These are phyloP conservation scores for Talaromyces stipitatus DNA, from an alignment of 495 filamentous ascomycete species.

Conservation along the genomic window DNA sequence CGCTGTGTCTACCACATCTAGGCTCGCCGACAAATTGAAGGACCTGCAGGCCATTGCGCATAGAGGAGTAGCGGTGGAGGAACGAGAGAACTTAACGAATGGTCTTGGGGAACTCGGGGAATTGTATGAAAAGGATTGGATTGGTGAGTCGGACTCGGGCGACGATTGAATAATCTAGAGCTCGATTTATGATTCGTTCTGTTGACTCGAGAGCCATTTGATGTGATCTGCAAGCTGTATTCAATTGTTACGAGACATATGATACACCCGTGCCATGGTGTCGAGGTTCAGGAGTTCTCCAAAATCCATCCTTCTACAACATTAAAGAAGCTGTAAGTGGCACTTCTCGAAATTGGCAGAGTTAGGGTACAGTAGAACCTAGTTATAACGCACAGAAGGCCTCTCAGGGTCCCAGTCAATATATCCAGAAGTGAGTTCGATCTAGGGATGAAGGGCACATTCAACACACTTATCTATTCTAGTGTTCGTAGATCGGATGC, in stretches of 20 bases:
- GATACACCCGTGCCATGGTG: background rate
- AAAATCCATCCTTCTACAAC: background rate
- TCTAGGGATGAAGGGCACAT: no score
- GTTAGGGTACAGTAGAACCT: no score
- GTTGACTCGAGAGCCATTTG: background rate
- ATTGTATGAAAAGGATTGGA: conserved; percentile 85
- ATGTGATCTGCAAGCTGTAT: background rate
- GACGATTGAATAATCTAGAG: conserved; percentile 47
- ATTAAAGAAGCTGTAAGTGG: background rate
- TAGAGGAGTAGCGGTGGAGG: conserved; percentile 57
- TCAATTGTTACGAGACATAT: background rate
- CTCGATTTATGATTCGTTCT: background rate
- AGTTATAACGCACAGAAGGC: no score
- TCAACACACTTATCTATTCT: no score
- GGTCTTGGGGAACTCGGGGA: conserved; percentile 81
- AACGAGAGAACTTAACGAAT: conserved; percentile 74
- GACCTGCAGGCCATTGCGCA: conserved; percentile 52
- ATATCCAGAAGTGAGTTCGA: no score
- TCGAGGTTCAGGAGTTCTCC: background rate
- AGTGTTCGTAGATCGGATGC: no score
- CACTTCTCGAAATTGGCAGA: no score
- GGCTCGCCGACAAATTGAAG: conserved; percentile 62
- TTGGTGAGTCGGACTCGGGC: conserved; percentile 73
- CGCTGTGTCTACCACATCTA: conserved; percentile 66
- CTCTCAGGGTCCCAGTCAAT: no score